A percentile compares a stretch with the other conserved stretches of the same genome.
These are phyloP conservation scores for Suhomyces bribrorum DNA, from an alignment of 1,139 yeast genomes.

Conservation along the genomic window DNA sequence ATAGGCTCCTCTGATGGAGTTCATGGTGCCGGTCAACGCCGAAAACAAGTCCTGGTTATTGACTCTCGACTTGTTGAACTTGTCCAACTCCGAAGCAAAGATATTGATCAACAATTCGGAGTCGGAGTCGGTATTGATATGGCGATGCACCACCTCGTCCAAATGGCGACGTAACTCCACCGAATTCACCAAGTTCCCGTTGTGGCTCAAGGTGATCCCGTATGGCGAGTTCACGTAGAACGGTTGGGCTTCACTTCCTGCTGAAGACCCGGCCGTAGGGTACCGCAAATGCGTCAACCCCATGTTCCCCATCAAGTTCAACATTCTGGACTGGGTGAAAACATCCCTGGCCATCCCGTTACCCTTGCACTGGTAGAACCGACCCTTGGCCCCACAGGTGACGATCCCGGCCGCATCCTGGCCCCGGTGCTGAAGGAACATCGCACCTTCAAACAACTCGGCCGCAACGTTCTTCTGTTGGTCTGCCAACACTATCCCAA, in stretches of 20 bases:
- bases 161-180: slow-evolving; percentile 71
- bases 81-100: slow-evolving; percentile 89
- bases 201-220: slow-evolving; percentile 87
- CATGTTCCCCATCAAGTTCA: slow-evolving; percentile 85
- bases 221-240: slow-evolving; percentile 97
- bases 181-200: slow-evolving; percentile 92
- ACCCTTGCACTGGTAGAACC: slow-evolving; percentile 96
- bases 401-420: slow-evolving; percentile 99
- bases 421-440: slow-evolving; percentile 95
- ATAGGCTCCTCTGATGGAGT: slow-evolving; percentile 87
- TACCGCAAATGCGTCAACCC: slow-evolving; percentile 94
- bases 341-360: slow-evolving; percentile 99
- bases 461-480: slow-evolving; percentile 75
- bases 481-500: slow-evolving; percentile 85
- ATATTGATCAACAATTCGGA: slow-evolving; percentile 86
- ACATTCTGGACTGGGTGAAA: slow-evolving; percentile 79
- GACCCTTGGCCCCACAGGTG: slow-evolving; percentile 91
- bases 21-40: slow-evolving; percentile 82
- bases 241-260: slow-evolving; percentile 98
- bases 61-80: slow-evolving; percentile 89
- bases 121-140: slow-evolving; percentile 95
- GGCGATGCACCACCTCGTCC: slow-evolving; percentile 95
- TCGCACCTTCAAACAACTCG: slow-evolving; percentile 89
- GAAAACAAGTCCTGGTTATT: slow-evolving; percentile 85
- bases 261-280: slow-evolving; percentile 98